Evolutionary conservation across 1,139 yeast species (phyloP).

Genomic region (Spencermartinsiella ligniputridi): DNA sequence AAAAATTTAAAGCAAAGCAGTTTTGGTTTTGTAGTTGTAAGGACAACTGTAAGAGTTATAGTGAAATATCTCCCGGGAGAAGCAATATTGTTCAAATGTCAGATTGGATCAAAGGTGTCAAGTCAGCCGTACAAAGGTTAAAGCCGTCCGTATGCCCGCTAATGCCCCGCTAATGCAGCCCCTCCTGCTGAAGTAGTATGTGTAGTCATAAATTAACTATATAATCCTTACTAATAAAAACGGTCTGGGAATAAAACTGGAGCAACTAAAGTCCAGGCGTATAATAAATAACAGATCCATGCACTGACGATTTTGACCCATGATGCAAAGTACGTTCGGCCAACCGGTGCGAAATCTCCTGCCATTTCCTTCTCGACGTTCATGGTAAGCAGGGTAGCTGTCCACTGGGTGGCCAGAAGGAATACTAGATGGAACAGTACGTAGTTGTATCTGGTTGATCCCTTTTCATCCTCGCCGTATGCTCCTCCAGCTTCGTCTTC

Average conservation of each 20-base stretch:
- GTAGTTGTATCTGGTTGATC: conserved; percentile 78
- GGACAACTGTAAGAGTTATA: too few species aligned
- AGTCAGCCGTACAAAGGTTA: too few species aligned
- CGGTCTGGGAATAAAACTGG: conserved; percentile 90
- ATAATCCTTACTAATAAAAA: conserved; percentile 38
- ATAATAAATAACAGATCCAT: conserved; percentile 83
- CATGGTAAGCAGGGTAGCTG: conserved; percentile 87
- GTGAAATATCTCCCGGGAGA: too few species aligned
- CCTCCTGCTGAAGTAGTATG: background rate
- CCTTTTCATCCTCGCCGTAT: conserved; percentile 56
- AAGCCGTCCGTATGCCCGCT: background rate
- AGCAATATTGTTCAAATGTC: too few species aligned
- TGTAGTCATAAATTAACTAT: too few species aligned
- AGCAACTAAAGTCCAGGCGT: conserved; percentile 88
- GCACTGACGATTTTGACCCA: conserved; percentile 93
- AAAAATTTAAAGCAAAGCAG: too few species aligned
- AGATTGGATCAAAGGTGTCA: too few species aligned
- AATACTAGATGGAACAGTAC: conserved; percentile 85
- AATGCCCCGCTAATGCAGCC: background rate
- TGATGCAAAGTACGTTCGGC: conserved; percentile 90
- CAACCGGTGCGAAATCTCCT: conserved; percentile 94
- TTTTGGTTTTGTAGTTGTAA: too few species aligned
- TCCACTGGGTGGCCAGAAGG: conserved; percentile 94
- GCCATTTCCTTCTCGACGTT: conserved; percentile 81
- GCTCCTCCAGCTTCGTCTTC: conserved; percentile 25